Evolutionary conservation across 2,329 filamentous ascomycete species (phyloP), one percentile per base, ranked within the genome.

Genomic region (Bipolaris oryzae): DNA sequence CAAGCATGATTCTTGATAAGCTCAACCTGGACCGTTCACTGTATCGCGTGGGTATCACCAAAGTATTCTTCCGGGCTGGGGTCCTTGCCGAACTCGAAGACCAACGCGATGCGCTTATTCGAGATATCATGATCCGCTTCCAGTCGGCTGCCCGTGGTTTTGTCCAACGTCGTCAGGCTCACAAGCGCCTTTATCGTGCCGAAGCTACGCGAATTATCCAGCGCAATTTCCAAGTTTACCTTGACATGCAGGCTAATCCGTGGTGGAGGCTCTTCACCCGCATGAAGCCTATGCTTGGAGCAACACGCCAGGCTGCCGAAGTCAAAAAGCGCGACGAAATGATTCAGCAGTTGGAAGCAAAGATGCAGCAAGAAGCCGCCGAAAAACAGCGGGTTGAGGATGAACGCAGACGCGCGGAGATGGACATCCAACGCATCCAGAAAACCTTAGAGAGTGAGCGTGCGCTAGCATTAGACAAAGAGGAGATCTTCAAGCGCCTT

Each of bases 401-500:
- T 53, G 95, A 99, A 66, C 87, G 93, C 31, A 86, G 95, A 39
- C 90, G 92, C 59, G 90, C 91, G 1, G 90, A 98, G 66, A 82
- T 88, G 13, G 95, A 99, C 70, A 89, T 97, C 69, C 86, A 93
- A 64, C 88, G 90, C 31, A 91, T 98, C 44, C 93, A 97, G 73
- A 92, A 98, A 68, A 96, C 91, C 0, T 83, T 99, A 1, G 96
- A 99, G 75, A 96, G 93, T 64, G 96, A 99, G 77, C 87, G 95
- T 47, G 91, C 94, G n/a, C 82, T 99, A 39, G 95, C 95, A 1
- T 81, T 99, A 5, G 95, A 99, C 77, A 99, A 99, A 74, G 96
- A 99, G 73, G 95, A 99, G 70, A 99, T 99, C 58, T 99, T 98
- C 82, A 96, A 94, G 73, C 87, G 96, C n/a, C 82, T 99, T 20